Conservation (phyloP, 2,329 filamentous ascomycete genomes). For the Epichloe sp. region DNA sequence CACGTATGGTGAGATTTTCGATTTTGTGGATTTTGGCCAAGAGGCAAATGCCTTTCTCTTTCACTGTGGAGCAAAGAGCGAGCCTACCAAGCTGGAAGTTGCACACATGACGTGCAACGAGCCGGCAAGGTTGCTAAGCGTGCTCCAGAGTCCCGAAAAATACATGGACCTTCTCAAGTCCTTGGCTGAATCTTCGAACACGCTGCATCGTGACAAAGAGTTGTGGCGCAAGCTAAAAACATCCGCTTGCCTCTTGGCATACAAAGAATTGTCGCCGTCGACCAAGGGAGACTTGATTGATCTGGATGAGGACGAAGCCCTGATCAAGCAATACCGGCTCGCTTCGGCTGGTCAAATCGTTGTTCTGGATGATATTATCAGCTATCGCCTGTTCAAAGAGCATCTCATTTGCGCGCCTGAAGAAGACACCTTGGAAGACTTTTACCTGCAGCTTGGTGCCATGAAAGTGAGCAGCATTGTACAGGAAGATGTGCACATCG, state of each 20-base stretch:
- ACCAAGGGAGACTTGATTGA: conserved; percentile 34
- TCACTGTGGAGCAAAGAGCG: conserved; percentile 78
- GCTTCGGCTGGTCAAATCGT: conserved; percentile 60
- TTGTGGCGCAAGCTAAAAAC: conserved; percentile 64
- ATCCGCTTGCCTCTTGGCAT: conserved; percentile 70
- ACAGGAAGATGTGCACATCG: conserved; percentile 63
- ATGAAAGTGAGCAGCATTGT: conserved; percentile 64
- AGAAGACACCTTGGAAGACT: conserved; percentile 72
- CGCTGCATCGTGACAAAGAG: conserved; percentile 64
- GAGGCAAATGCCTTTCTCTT: conserved; percentile 82
- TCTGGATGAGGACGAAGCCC: conserved; percentile 46
- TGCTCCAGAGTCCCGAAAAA: conserved; percentile 69
- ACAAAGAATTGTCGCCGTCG: conserved; percentile 50
- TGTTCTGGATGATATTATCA: conserved; percentile 77
- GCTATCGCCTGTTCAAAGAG: conserved; percentile 78
- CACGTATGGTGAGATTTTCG: conserved; percentile 78
- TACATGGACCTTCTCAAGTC: conserved; percentile 75
- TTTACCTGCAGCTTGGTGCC: conserved; percentile 73
- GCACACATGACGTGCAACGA: conserved; percentile 73
- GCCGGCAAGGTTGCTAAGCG: conserved; percentile 66
- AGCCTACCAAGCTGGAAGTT: conserved; percentile 78
- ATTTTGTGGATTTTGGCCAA: conserved; percentile 87
- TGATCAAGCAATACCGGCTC: conserved; percentile 68
- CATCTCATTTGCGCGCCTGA: conserved; percentile 76
- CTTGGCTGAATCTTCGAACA: conserved; percentile 58